These are phyloP conservation scores for Oehlia diaphana DNA, from an alignment of 192 early-diverging fungal species.

Conservation along the genomic window DNA sequence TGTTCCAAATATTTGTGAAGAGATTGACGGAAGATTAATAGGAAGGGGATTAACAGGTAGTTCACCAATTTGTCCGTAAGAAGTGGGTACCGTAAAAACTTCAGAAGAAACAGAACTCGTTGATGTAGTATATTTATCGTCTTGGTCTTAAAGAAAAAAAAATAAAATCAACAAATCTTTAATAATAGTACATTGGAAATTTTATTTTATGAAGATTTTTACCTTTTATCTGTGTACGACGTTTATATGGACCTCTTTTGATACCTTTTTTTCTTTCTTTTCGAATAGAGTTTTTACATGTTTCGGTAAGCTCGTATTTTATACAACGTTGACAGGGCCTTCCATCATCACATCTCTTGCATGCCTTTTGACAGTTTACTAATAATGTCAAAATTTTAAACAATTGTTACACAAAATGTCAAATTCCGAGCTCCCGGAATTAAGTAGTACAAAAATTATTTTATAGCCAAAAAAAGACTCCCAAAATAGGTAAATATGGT, in stretches of 20 bases:
- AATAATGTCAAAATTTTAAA: not conserved
- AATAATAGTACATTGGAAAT: not conserved
- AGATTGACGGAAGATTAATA: not conserved
- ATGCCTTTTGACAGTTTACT: slow-evolving; percentile 83
- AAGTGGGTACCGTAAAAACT: not conserved
- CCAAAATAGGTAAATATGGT: no score
- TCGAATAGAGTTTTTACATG: slow-evolving; percentile 75
- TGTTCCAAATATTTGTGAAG: not conserved
- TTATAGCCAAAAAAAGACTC: not conserved
- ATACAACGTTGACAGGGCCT: slow-evolving; percentile 84
- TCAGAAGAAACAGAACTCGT: not conserved
- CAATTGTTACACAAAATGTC: not conserved
- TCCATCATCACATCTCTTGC: slow-evolving; percentile 91
- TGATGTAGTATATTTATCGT: not conserved
- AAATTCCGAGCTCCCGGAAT: not conserved
- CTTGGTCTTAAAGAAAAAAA: no score
- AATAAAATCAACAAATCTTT: not conserved
- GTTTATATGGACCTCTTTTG: slow-evolving; percentile 84
- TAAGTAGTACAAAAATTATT: slow-evolving; percentile 1
- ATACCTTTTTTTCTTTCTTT: slow-evolving; percentile 83
- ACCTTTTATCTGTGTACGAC: slow-evolving; percentile 31
- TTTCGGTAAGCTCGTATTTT: slow-evolving; percentile 64
- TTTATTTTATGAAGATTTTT: not conserved
- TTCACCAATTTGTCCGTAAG: not conserved
- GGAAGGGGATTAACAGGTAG: not conserved